Evolutionary conservation across 2,329 filamentous ascomycete species (phyloP), one percentile per base, ranked within the genome.

Genomic region (Trichophyton simii): DNA sequence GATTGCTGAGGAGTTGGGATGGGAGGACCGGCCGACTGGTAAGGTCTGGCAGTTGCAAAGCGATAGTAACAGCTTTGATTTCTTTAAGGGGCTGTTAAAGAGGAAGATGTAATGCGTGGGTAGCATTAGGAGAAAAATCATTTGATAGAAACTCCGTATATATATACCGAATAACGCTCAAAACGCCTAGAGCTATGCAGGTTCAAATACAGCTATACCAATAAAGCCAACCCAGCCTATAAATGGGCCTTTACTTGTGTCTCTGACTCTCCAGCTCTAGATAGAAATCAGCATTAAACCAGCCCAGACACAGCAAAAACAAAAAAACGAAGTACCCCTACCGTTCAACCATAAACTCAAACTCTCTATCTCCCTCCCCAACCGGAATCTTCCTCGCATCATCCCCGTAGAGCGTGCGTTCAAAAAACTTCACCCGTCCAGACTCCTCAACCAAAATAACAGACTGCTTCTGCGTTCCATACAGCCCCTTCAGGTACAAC

Each of bases 51-150:
- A 87, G 67, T 75, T 99, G 75, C 91, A 96, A 78, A 96, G 91
- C 72, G 94, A 99, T 73, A 90, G 91, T 72, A 99, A 99, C 70
- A 96, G 91, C 73, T 99, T 99, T 77, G 94, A 99, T 75, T 99
- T 96, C 73, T 95, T 96, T 77, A 89, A 83, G 70, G 94, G 94
- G 0, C 71, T 99, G 68, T 78, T 99, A 20, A 89, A 84, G 77
- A 83, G 87, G 69, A 97, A 95, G 79, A 73, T 85, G 1, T 91
- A 48, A 28, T 28, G 25, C 25, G 6, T 28, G 3, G 1, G 61
- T 13, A 6, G 25, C 7, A n/a, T 15, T 42, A 25, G 25, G 18
- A 28, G 25, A 36, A 36, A 9, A 36, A 36, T 36, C 34, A 11
- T 36, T 28, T 36, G 34, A 36, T 36, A 36, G 11, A 36, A 36